These are phyloP conservation scores for Chiua virens DNA, from an alignment of 768 basidiomycete genomes.

Conservation along the genomic window DNA sequence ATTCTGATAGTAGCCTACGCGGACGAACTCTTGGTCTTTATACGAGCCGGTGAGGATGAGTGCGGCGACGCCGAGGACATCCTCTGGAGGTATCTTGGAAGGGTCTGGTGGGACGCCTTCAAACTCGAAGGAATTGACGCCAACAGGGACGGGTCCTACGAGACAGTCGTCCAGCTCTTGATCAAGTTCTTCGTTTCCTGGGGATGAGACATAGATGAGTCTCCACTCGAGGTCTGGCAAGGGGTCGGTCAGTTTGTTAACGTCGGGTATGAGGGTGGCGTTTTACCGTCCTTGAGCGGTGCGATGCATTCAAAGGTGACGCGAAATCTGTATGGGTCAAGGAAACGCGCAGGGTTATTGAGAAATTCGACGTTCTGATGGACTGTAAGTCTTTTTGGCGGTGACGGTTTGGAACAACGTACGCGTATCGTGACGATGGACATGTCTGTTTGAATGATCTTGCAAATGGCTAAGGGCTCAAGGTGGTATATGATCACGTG, in stretches of 20 bases:
- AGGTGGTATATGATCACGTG: neutral
- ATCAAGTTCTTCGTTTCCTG: slow-evolving; percentile 87
- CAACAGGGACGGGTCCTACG: slow-evolving; percentile 95
- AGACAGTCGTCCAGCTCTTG: slow-evolving; percentile 98
- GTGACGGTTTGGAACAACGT: slow-evolving; percentile 16
- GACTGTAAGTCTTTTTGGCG: neutral
- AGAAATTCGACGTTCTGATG: slow-evolving; percentile 83
- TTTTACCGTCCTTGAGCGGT: slow-evolving; percentile 79
- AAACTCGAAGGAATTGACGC: slow-evolving; percentile 97
- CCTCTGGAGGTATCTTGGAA: slow-evolving; percentile 79
- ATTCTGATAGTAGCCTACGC: slow-evolving; percentile 99
- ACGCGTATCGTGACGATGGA: slow-evolving; percentile 73
- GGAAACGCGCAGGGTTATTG: slow-evolving; percentile 91
- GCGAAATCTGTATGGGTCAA: slow-evolving; percentile 87
- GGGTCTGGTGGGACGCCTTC: slow-evolving; percentile 84
- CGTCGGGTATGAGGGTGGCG: neutral
- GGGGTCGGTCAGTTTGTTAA: neutral
- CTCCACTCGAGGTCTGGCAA: slow-evolving; percentile 92
- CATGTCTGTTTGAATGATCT: slow-evolving; percentile 38
- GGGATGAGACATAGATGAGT: slow-evolving; percentile 94
- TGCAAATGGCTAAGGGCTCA: no score
- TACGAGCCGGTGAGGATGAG: slow-evolving; percentile 97
- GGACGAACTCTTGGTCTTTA: slow-evolving; percentile 97
- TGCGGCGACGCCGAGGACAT: slow-evolving; percentile 94
- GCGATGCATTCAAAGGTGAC: slow-evolving; percentile 98